Percentiles rank a stretch among this genome's conserved stretches.
These are phyloP conservation scores for Cladophialophora yegresii DNA, from an alignment of 2,329 filamentous ascomycete species.

Conservation along the genomic window DNA sequence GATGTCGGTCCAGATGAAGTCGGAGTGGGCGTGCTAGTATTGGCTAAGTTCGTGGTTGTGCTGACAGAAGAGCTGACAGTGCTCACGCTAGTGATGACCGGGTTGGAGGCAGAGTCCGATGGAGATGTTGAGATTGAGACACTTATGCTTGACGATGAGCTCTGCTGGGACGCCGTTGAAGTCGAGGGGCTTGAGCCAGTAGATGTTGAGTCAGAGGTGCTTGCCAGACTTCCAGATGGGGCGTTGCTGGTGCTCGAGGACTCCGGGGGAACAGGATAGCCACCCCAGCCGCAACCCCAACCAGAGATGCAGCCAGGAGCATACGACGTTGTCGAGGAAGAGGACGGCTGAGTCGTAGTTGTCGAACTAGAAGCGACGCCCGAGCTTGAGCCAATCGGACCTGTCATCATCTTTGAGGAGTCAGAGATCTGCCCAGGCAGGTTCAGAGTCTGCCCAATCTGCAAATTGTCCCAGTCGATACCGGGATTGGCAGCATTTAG, in stretches of 20 bases:
- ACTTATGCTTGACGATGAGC: not conserved
- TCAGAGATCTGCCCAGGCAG: constrained; percentile 14
- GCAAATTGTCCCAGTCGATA: constrained; percentile 29
- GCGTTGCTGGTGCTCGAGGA: not conserved
- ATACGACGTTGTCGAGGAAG: not conserved
- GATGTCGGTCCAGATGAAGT: not conserved
- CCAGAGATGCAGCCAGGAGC: not conserved
- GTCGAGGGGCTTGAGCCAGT: constrained; percentile 3
- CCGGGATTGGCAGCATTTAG: constrained; percentile 29
- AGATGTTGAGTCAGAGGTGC: not conserved
- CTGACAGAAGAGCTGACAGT: not conserved
- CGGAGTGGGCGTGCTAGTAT: not conserved
- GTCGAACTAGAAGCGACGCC: not conserved
- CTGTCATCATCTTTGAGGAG: not conserved
- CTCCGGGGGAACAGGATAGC: not conserved
- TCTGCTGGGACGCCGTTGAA: not conserved
- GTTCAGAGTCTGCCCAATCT: constrained; percentile 29
- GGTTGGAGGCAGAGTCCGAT: not conserved
- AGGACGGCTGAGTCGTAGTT: not conserved
- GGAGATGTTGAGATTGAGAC: not conserved
- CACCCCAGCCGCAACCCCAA: not conserved
- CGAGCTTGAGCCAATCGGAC: not conserved
- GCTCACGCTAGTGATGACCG: not conserved
- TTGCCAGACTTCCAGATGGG: constrained; percentile 2
- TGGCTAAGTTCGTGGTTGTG: not conserved